A percentile compares a stretch with the other conserved stretches of the same genome.
Conservation (phyloP, 257 asterid species). For the Parsonsia alboflavescens region DNA sequence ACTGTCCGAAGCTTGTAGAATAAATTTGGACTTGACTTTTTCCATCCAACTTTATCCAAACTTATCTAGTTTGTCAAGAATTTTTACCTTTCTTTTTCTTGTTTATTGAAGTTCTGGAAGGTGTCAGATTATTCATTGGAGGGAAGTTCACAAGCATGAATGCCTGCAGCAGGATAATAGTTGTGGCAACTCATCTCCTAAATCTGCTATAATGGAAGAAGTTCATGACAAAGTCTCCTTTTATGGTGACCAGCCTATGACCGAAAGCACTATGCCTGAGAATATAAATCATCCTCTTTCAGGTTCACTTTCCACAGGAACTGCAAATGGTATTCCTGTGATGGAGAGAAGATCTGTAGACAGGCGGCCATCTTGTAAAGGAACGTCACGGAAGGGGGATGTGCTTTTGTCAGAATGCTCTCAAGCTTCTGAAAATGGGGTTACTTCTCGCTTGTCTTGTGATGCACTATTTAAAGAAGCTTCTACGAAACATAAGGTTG, state of each 20-base stretch:
- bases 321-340: constrained; percentile 28
- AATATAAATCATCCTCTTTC: constrained; percentile 23
- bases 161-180: constrained; percentile 57
- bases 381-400: constrained; percentile 30
- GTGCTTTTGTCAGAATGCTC: constrained; percentile 32
- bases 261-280: constrained; percentile 28
- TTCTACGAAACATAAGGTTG: constrained; percentile 30
- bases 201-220: constrained; percentile 27
- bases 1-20: not conserved
- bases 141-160: constrained; percentile 82
- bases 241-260: constrained; percentile 27
- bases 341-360: constrained; percentile 32
- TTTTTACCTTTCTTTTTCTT: not conserved
- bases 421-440: constrained; percentile 32
- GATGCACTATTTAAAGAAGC: constrained; percentile 18
- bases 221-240: constrained; percentile 23
- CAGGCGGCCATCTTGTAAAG: constrained; percentile 23
- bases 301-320: constrained; percentile 13
- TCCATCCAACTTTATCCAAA: too few species aligned
- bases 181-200: constrained; percentile 27
- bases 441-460: constrained; percentile 22
- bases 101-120: constrained; percentile 63
- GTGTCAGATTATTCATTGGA: constrained; percentile 88
- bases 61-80: constrained; percentile 7
- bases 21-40: not conserved